A percentile compares a stretch with the other conserved stretches of the same genome.
phyloP scores from a whole-genome alignment of 1,139 yeast genomes.

The Blastobotrys proliferans region DNA sequence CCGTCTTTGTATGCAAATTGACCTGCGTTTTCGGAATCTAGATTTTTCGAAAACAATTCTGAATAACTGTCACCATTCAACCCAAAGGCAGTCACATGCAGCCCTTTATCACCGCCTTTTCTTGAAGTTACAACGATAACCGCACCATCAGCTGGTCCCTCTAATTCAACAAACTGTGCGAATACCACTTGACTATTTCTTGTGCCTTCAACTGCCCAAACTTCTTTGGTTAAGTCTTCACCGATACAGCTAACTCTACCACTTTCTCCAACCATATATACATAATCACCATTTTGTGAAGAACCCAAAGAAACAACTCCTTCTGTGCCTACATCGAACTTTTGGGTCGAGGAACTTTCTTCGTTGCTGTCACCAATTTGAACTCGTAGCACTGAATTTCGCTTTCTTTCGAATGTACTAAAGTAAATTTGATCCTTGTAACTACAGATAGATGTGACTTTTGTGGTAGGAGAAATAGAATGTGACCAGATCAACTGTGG shows the following conservation, averaged over 20 bases:
- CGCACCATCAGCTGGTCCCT: slow-evolving; percentile 24
- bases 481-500: slow-evolving; percentile 75
- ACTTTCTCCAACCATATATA: slow-evolving; percentile 21
- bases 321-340: slow-evolving; percentile 14
- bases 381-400: slow-evolving; percentile 22
- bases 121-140: slow-evolving; percentile 21
- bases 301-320: slow-evolving; percentile 18
- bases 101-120: slow-evolving; percentile 15
- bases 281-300: slow-evolving; percentile 15
- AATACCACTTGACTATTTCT: background rate
- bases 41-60: background rate
- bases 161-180: slow-evolving; percentile 9
- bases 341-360: background rate
- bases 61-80: slow-evolving; percentile 17
- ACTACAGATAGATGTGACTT: slow-evolving; percentile 22
- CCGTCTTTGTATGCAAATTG: slow-evolving; percentile 23
- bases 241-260: slow-evolving; percentile 21
- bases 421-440: slow-evolving; percentile 2
- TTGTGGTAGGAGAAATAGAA: slow-evolving; percentile 60
- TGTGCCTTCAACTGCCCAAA: background rate
- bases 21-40: slow-evolving; percentile 8
- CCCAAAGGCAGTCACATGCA: slow-evolving; percentile 22
- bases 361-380: slow-evolving; percentile 15
- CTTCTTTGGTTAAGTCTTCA: slow-evolving; percentile 12
- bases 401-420: slow-evolving; percentile 30